Evolutionary conservation across 139 green algal genomes (phyloP), one percentile per base, ranked within the genome.

Genomic region (Chlamydomonas urium): DNA sequence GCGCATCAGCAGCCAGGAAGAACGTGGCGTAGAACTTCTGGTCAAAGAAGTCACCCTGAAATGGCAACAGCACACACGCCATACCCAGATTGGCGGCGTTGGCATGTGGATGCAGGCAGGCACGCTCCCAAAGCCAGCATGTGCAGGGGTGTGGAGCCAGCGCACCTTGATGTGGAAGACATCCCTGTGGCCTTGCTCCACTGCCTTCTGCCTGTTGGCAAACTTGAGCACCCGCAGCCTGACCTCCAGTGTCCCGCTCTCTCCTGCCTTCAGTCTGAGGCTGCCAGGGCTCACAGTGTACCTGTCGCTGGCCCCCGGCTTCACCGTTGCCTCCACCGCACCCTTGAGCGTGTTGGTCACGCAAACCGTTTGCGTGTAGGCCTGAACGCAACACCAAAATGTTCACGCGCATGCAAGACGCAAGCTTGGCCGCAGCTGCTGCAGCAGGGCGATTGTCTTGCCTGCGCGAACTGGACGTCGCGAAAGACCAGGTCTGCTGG

Each of bases 131-230:
- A n/a, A n/a, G n/a, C n/a, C n/a, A n/a, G n/a, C n/a, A n/a, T n/a
- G n/a, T n/a, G n/a, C n/a, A n/a, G n/a, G n/a, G n/a, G n/a, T n/a
- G n/a, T n/a, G n/a, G n/a, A n/a, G n/a, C n/a, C 38, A 26, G 2
- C 57, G 56, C 36, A 82, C 86, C 82, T 92, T 93, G 77, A 95
- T 88, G 62, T 90, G 84, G 31, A 95, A 90, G 5, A 90, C 73
- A 35, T 95, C 90, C 0, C 84, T 65, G 56, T 92, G 90, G 0
- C 86, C 85, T 38, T 80, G 69, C 36, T 87, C 74, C 3, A 75
- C 62, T 4, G 84, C 88, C 38, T 89, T 91, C 38, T 80, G 75
- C 28, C 69, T 73, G 61, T 85, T 72, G 3, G 81, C 88, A 79
- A 89, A 92, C 32, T 79, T 85, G 23, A 90, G 38, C 4, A 92